Base-by-base conservation (phyloP, 208 protist species). In the Dictyostelium gargantuum region DNA sequence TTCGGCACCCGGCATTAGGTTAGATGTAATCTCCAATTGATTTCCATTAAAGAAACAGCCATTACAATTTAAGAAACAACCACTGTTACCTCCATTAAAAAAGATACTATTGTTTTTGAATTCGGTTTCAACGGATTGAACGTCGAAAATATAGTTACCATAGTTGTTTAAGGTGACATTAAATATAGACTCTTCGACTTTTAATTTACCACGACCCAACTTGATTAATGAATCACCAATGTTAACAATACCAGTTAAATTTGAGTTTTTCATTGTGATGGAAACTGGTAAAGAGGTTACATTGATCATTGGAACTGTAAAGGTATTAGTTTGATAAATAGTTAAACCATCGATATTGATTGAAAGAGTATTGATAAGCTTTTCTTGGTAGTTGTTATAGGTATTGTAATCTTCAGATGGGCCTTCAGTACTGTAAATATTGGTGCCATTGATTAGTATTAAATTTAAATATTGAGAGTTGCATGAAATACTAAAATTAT, bases 1-100 rank as follows among this genome's bases (percentile, higher is more conserved):
- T 5, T 2, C 0, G 17, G 56, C 26, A 9, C 1, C 32, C 35
- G 11, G 0, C 1, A 6, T 6, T 17, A 2, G 6, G 3, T 19
- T 17, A 19, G n/a, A 6, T 35, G 58, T 32, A 6, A 35, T 6
- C 11, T 66, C 35, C 13, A 66, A 6, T 38, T 66, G 29, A 11
- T 66, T 13, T 21, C 11, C 58, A 17, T 29, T 66, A 19, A 35
- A 66, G n/a, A 66, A 66, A 35, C 58, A 66, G 35, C 58, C 58
- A 35, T 35, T n/a, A 35, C 58, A 66, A 38, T 8, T 17, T 35
- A 66, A 66, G 19, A 35, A 66, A 13, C 5, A 17, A 32, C 0
- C 2, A 6, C 21, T 26, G 1, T 11, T 6, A 15, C n/a, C n/a
- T 19, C 2, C 0, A 6, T 2, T 35, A 6, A 15, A 21, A 10